phyloP scores from a whole-genome alignment of 1,284 basidiomycete genomes.

The Psilocybe mexicana region DNA sequence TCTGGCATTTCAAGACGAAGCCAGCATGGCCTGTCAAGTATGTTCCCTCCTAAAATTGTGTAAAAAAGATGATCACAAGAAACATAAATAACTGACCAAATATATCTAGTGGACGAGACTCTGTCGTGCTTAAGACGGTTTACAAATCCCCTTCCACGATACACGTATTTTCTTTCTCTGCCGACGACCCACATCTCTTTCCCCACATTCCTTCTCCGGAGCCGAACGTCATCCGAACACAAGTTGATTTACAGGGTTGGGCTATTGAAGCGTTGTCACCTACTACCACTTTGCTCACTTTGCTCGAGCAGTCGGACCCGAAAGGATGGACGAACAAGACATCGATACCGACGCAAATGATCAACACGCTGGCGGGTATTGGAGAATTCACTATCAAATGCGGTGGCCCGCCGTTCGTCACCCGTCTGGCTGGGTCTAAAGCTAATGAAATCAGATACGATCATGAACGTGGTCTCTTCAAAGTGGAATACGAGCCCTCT shows the following conservation, averaged over 20 bases:
- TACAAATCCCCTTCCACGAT: slow-evolving; percentile 97
- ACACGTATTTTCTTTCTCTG: slow-evolving; percentile 95
- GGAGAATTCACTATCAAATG: slow-evolving; percentile 95
- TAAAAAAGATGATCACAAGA: slow-evolving; percentile 1
- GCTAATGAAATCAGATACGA: slow-evolving; percentile 81
- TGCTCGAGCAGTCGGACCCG: slow-evolving; percentile 96
- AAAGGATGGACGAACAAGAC: slow-evolving; percentile 98
- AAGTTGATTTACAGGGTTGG: slow-evolving; percentile 96
- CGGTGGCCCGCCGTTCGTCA: slow-evolving; percentile 90
- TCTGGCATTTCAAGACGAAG: slow-evolving; percentile 90
- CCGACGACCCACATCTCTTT: slow-evolving; percentile 86
- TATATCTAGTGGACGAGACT: slow-evolving; percentile 76
- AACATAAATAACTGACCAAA: slow-evolving; percentile 14
- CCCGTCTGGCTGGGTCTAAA: slow-evolving; percentile 81
- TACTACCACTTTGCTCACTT: slow-evolving; percentile 90
- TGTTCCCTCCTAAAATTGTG: slow-evolving; percentile 32
- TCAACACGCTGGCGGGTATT: slow-evolving; percentile 81
- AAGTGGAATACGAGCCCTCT: slow-evolving; percentile 83
- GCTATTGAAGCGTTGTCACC: slow-evolving; percentile 95
- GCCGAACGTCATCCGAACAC: slow-evolving; percentile 84
- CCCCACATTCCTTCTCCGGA: slow-evolving; percentile 74
- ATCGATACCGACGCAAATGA: slow-evolving; percentile 91
- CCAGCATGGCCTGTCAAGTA: slow-evolving; percentile 91
- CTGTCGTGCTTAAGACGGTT: slow-evolving; percentile 89
- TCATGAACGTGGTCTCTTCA: slow-evolving; percentile 81